Evolutionary conservation across 306 rosid genomes (phyloP).

Genomic region (Ammopiptanthus mongolicus): DNA sequence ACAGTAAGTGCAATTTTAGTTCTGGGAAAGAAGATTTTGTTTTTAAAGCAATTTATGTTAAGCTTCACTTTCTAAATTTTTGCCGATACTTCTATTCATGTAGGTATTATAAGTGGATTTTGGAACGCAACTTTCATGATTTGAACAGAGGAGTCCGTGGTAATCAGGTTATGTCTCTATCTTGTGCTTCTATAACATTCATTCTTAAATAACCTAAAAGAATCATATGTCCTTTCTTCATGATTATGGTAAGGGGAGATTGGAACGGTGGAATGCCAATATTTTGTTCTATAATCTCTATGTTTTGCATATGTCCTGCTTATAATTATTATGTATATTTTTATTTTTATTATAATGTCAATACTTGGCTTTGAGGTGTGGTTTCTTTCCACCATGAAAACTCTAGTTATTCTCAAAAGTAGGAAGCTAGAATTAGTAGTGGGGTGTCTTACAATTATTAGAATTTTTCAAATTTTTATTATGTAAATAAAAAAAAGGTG

Average conservation of each 20-base stretch:
- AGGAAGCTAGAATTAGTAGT: constrained; percentile 8
- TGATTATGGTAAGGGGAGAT: not conserved
- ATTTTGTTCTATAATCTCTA: not conserved
- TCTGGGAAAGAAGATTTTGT: not conserved
- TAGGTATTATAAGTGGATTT: constrained; percentile 99
- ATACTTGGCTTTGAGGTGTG: not conserved
- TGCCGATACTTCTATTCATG: constrained; percentile 18
- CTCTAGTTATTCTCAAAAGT: not conserved
- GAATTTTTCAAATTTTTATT: not conserved
- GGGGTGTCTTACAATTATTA: not conserved
- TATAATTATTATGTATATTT: not conserved
- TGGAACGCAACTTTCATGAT: constrained; percentile 97
- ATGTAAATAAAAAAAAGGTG: not conserved
- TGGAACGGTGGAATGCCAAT: not conserved
- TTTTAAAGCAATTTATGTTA: not conserved
- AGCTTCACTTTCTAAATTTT: constrained; percentile 16
- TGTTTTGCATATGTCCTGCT: not conserved
- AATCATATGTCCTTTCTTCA: not conserved
- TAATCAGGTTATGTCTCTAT: constrained; percentile 72
- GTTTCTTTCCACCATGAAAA: not conserved
- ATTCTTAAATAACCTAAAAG: not conserved
- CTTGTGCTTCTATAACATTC: not conserved
- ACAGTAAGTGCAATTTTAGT: constrained; percentile 54
- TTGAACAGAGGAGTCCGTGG: constrained; percentile 99
- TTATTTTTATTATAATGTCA: not conserved